These are phyloP conservation scores for Aspergillus fischeri DNA, from an alignment of 2,329 filamentous ascomycete species.

Conservation along the genomic window DNA sequence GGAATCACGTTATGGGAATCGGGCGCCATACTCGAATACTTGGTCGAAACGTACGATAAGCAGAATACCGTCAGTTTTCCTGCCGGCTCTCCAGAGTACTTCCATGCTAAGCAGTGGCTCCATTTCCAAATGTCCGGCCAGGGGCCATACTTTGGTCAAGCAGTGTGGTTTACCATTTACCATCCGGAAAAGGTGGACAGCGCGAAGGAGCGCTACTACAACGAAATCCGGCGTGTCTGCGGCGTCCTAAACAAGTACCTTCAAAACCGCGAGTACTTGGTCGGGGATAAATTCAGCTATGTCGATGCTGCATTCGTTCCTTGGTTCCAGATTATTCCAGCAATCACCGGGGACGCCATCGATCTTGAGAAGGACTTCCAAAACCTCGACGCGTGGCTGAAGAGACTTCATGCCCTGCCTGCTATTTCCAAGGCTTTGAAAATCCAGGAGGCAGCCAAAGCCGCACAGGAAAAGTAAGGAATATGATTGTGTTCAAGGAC, in stretches of 20 bases:
- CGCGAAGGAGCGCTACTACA: constrained; percentile 43
- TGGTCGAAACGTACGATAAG: constrained; percentile 44
- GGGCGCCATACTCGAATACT: constrained; percentile 44
- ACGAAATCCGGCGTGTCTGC: constrained; percentile 43
- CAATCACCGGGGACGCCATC: constrained; percentile 9
- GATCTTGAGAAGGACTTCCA: constrained; percentile 29
- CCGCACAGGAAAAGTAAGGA: not conserved
- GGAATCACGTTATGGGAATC: constrained; percentile 42
- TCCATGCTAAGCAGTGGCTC: constrained; percentile 43
- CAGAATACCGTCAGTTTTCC: constrained; percentile 35
- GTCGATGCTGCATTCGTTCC: constrained; percentile 41
- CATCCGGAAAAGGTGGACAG: constrained; percentile 42
- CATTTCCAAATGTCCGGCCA: constrained; percentile 45
- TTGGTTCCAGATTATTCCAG: constrained; percentile 27
- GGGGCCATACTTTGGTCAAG: constrained; percentile 49
- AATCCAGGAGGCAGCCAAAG: not conserved
- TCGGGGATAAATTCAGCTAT: constrained; percentile 42
- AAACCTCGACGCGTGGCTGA: constrained; percentile 27
- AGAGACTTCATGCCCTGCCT: constrained; percentile 23
- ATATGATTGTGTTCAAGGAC: not conserved
- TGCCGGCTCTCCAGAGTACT: constrained; percentile 14
- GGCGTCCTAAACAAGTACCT: constrained; percentile 43
- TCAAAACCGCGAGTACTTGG: constrained; percentile 35
- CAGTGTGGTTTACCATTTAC: constrained; percentile 40
- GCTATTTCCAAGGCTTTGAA: constrained; percentile 22